These are phyloP conservation scores for Graphium sp. DNA, from an alignment of 2,329 filamentous ascomycete genomes.

Conservation along the genomic window DNA sequence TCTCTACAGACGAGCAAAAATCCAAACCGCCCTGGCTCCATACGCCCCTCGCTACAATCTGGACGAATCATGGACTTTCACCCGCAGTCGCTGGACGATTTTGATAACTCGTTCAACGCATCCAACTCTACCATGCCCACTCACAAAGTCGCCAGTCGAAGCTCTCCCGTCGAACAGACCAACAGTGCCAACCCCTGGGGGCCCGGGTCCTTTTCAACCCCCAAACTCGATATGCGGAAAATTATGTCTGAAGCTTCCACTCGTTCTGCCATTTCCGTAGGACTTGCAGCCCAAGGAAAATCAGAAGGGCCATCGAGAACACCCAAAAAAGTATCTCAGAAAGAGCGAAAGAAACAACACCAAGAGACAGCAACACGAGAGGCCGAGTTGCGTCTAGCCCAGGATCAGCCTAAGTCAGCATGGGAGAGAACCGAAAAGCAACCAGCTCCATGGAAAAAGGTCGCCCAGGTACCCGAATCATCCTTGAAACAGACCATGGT, in stretches of 20 bases:
- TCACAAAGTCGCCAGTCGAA: constrained; percentile 1
- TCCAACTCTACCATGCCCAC: no score
- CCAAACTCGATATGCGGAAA: constrained; percentile 57
- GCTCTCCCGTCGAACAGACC: not conserved
- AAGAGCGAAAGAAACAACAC: constrained; percentile 74
- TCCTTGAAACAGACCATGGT: constrained; percentile 31
- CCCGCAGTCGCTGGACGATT: not conserved
- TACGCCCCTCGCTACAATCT: not conserved
- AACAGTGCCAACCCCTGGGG: constrained; percentile 28
- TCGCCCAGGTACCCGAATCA: constrained; percentile 27
- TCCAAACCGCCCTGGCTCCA: no score
- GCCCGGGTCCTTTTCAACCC: constrained; percentile 29
- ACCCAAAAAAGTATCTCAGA: constrained; percentile 62
- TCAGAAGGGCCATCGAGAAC: constrained; percentile 17
- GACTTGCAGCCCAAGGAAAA: constrained; percentile 32
- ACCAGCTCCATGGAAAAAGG: constrained; percentile 50
- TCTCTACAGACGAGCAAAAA: constrained; percentile 1
- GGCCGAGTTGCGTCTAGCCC: constrained; percentile 16
- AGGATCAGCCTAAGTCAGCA: constrained; percentile 17
- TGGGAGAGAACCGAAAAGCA: constrained; percentile 27
- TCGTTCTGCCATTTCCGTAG: constrained; percentile 34
- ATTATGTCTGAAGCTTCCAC: constrained; percentile 50
- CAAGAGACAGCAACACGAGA: constrained; percentile 38
- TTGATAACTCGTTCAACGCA: no score
- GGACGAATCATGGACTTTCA: no score